Evolutionary conservation across 2,329 filamentous ascomycete genomes (phyloP), one percentile per base, ranked within the genome.

Genomic region (Aureobasidium lini): DNA sequence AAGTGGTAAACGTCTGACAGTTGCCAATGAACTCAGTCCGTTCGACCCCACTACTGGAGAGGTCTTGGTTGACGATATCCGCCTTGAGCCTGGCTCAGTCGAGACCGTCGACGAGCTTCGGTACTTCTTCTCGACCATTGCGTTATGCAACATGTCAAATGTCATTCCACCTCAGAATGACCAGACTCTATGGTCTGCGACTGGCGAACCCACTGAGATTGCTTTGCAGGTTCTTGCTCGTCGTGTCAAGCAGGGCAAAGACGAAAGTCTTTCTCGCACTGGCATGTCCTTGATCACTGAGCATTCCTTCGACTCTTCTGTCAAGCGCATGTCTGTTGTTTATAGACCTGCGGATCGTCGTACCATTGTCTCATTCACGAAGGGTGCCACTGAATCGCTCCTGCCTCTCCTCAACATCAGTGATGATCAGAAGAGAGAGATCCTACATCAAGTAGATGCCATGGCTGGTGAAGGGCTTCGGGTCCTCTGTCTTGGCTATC

Each of bases 211-310:
- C 0, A 89, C 86, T 1, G 87, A 90, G 65, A 87, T 90, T 62
- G 86, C 87, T 1, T 87, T 90, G 48, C 86, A 89, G 65, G 87
- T 90, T 0, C 88, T 90, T 67, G 84, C 85, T 7, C 82, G 81
- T 42, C 82, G 87, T 15, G 89, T 90, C 68, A 64, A 66, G 28
- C 65, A 65, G 46, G 64, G 65, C 29, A 70, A 67, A 58, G 50
- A 56, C 13, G 50, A 56, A 34, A n/a, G 1, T 36, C 37, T 56
- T 4, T 36, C 50, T 9, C 28, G 16, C 1, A 34, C 50, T 11
- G 50, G 39, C 28, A 56, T 44, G 50, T 32, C 28, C n/a, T 18
- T 56, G 28, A 15, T 56, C n/a, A 56, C 50, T 2, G 50, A 56
- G 23, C 69, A 70, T 46, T 65, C 67, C 28, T 71, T 71, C 57